Evolutionary conservation across 108 stramenopile species (phyloP).

Genomic region (Pseudonitzschia multiseries): DNA sequence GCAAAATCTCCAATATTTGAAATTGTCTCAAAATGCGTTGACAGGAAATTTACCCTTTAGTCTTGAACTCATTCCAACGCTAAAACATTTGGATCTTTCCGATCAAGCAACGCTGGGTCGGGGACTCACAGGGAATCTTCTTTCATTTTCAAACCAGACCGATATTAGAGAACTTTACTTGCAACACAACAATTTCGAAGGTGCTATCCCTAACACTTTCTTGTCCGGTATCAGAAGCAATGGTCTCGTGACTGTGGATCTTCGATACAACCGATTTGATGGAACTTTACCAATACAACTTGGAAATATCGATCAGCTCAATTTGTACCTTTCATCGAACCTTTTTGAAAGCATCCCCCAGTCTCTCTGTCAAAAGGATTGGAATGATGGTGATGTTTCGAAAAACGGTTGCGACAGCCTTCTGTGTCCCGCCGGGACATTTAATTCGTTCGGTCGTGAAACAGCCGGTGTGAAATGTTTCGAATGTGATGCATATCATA

Average conservation of each 20-base stretch:
- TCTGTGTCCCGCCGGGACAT: conserved; percentile 60
- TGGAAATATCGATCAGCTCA: conserved; percentile 27
- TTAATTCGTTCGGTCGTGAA: conserved; percentile 60
- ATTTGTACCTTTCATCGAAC: conserved; percentile 37
- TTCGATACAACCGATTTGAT: conserved; percentile 49
- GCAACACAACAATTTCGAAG: conserved; percentile 33
- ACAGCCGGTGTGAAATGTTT: conserved; percentile 41
- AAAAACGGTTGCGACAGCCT: conserved; percentile 62
- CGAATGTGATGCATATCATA: conserved; percentile 38
- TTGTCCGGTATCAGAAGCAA: conserved; percentile 16
- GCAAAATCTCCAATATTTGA: conserved; percentile 32
- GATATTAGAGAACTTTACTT: conserved; percentile 26
- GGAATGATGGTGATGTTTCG: conserved; percentile 65
- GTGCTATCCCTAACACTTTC: conserved; percentile 36
- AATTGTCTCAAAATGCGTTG: conserved; percentile 27
- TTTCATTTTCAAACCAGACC: conserved; percentile 28
- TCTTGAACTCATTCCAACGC: conserved; percentile 18
- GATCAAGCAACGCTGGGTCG: conserved; percentile 35
- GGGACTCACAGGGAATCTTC: conserved; percentile 36
- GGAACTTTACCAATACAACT: conserved; percentile 61
- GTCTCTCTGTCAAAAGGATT: conserved; percentile 34
- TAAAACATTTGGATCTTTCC: conserved; percentile 40
- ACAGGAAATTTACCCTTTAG: conserved; percentile 25
- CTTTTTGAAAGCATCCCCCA: conserved; percentile 27
- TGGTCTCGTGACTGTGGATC: conserved; percentile 41